A percentile compares a stretch with the other conserved stretches of the same genome.
phyloP scores from a whole-genome alignment of 176 grass and related monocot species.

The Tillandsia fasciculata region DNA sequence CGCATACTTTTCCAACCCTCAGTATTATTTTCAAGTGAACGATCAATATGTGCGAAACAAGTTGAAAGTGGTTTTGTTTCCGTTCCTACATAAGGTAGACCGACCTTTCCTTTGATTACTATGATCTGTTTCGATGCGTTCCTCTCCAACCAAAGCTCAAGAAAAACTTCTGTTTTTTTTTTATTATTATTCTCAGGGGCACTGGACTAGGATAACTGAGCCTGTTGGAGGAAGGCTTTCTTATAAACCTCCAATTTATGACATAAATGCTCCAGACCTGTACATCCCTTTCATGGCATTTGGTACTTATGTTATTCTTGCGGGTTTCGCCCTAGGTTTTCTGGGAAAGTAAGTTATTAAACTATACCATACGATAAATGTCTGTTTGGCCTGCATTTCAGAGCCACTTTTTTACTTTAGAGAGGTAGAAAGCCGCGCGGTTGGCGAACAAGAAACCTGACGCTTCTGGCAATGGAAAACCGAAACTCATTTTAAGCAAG shows the following conservation, averaged over 20 bases:
- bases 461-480: no score
- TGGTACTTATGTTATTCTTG: conserved; percentile 66
- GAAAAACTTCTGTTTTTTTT: not conserved
- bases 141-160: conserved; percentile 7
- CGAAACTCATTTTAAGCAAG: no score
- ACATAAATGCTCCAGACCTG: conserved; percentile 90
- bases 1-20: conserved; percentile 71
- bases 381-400: not conserved
- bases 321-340: conserved; percentile 66
- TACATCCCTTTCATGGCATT: conserved; percentile 98
- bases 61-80: conserved; percentile 79
- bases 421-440: no score
- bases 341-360: conserved; percentile 57
- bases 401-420: not conserved
- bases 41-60: conserved; percentile 90
- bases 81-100: conserved; percentile 75
- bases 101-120: conserved; percentile 9
- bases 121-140: not conserved
- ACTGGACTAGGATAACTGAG: conserved; percentile 86
- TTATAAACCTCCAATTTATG: conserved; percentile 85
- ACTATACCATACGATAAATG: not conserved
- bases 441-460: no score
- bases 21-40: conserved; percentile 98
- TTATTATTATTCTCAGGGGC: conserved; percentile 42
- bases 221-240: conserved; percentile 72